Conservation (phyloP, 139 green algal species). For the Yamagishiella unicocca region DNA sequence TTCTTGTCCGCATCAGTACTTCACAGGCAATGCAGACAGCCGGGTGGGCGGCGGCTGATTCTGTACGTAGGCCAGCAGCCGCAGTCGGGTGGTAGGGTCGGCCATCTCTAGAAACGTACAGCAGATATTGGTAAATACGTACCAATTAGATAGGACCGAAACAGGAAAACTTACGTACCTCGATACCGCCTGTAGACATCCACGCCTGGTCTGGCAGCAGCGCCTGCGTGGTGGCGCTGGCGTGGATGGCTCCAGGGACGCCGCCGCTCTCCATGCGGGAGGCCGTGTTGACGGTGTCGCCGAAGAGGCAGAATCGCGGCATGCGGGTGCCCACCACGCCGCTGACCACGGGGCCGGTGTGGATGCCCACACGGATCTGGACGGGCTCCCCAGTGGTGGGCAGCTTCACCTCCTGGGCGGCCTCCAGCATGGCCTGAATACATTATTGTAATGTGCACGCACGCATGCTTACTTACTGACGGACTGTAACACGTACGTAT, state of each 20-base stretch:
- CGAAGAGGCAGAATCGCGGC: constrained; percentile 40
- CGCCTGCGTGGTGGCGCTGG: constrained; percentile 13
- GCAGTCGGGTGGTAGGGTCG: too few relatives aligned
- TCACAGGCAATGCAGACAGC: too few relatives aligned
- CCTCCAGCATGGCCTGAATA: constrained; percentile 22
- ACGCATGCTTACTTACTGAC: not conserved
- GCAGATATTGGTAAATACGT: too few relatives aligned
- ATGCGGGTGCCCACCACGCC: constrained; percentile 43
- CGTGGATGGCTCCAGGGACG: constrained; percentile 14
- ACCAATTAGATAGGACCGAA: too few relatives aligned
- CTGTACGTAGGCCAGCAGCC: too few relatives aligned
- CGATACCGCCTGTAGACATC: too few relatives aligned
- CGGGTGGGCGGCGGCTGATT: too few relatives aligned
- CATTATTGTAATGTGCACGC: not conserved
- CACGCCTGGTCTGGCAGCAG: too few relatives aligned
- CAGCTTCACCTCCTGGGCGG: not conserved
- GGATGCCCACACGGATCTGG: constrained; percentile 37
- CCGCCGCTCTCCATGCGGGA: constrained; percentile 39
- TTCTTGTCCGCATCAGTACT: too few relatives aligned
- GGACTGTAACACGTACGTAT: not conserved
- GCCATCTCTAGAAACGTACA: too few relatives aligned
- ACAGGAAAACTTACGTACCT: too few relatives aligned
- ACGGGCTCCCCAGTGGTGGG: constrained; percentile 24
- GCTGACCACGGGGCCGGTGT: constrained; percentile 30
- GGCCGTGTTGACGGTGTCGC: constrained; percentile 46